Evolutionary conservation across 306 rosid genomes (phyloP).

Genomic region (Cajanus cajan): DNA sequence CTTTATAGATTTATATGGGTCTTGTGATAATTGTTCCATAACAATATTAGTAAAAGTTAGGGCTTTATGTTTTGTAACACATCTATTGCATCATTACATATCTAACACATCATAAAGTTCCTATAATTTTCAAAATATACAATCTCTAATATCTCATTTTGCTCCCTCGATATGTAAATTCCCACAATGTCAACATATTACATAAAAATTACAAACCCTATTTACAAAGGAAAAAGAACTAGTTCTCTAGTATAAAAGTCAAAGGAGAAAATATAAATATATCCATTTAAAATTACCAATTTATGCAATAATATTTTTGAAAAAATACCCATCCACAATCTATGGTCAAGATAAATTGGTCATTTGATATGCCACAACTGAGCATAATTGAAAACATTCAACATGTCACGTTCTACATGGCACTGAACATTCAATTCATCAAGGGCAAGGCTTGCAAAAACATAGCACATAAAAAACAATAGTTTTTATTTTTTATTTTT

Average conservation of each 20-base stretch:
- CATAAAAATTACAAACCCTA: background rate
- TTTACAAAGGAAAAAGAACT: background rate
- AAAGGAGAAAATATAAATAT: background rate
- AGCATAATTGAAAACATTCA: background rate
- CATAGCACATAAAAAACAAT: background rate
- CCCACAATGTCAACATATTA: background rate
- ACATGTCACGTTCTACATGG: background rate
- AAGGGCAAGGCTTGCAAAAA: background rate
- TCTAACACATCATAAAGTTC: background rate
- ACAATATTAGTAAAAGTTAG: background rate
- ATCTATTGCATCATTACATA: background rate
- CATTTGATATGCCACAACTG: background rate
- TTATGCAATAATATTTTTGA: background rate
- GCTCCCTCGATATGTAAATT: background rate
- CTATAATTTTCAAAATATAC: background rate
- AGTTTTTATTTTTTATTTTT: background rate
- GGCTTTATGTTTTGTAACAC: background rate
- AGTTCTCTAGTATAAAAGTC: background rate
- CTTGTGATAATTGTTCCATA: too few species aligned
- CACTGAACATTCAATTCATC: conserved; percentile 1
- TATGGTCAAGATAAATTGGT: background rate
- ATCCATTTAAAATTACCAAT: background rate
- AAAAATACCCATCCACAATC: background rate
- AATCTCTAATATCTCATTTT: background rate
- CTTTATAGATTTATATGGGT: too few species aligned